These are phyloP conservation scores for Chlamydomonas schloesseri DNA, from an alignment of 139 green algal genomes.

Conservation along the genomic window DNA sequence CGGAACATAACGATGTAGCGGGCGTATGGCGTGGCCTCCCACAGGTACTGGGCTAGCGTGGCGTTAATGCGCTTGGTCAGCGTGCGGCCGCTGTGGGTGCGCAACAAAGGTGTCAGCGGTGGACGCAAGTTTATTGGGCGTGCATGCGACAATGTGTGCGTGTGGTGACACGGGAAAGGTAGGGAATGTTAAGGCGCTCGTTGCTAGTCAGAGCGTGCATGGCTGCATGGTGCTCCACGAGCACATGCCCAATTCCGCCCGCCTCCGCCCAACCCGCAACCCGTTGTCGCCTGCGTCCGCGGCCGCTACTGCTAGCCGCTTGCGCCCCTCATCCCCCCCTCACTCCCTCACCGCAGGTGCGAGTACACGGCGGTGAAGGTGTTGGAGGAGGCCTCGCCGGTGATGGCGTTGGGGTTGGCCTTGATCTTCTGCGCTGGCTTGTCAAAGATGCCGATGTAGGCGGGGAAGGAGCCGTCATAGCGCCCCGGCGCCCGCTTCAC, in stretches of 20 bases:
- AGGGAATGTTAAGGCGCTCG: too few species aligned
- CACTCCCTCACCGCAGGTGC: constrained; percentile 42
- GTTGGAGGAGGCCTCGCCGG: constrained; percentile 68
- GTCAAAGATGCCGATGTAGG: constrained; percentile 60
- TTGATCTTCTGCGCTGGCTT: constrained; percentile 36
- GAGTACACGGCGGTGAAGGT: constrained; percentile 64
- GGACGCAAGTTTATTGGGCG: too few species aligned
- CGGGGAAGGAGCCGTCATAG: constrained; percentile 62
- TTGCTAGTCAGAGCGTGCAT: too few species aligned
- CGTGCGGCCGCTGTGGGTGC: constrained; percentile 11
- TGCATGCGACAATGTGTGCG: too few species aligned
- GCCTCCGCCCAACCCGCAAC: too few species aligned
- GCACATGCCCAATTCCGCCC: too few species aligned
- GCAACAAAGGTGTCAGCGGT: too few species aligned
- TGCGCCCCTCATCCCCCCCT: too few species aligned
- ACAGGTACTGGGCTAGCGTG: constrained; percentile 59
- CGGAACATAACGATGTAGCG: constrained; percentile 68
- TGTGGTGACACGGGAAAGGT: too few species aligned
- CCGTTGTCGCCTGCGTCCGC: too few species aligned
- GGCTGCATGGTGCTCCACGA: too few species aligned
- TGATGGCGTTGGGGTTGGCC: constrained; percentile 42
- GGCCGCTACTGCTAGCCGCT: too few species aligned
- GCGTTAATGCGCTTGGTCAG: constrained; percentile 54
- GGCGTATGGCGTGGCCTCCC: constrained; percentile 67
- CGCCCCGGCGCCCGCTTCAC: background rate